These are phyloP conservation scores for Escovopsis weberi DNA, from an alignment of 2,329 filamentous ascomycete species.

Conservation along the genomic window DNA sequence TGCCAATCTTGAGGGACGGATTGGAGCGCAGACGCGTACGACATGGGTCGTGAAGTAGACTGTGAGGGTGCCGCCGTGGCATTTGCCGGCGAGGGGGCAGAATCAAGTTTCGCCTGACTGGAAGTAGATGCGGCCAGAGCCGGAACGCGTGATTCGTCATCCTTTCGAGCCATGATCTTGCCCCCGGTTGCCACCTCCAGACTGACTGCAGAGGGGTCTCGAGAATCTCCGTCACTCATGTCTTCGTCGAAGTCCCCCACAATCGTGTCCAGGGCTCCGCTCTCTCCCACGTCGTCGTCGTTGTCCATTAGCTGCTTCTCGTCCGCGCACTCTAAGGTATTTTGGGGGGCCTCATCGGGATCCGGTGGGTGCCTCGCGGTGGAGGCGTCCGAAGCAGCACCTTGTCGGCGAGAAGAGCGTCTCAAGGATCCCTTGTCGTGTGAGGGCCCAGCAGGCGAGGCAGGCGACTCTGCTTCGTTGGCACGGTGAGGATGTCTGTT, in stretches of 20 bases:
- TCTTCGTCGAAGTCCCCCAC: constrained; percentile 85
- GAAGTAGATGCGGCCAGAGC: constrained; percentile 54
- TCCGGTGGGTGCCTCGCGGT: constrained; percentile 39
- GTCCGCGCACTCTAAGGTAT: constrained; percentile 80
- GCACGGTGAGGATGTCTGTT: constrained; percentile 28
- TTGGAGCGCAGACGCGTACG: constrained; percentile 75
- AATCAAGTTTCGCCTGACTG: constrained; percentile 17
- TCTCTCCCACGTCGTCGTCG: constrained; percentile 43
- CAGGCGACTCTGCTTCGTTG: constrained; percentile 26
- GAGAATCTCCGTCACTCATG: constrained; percentile 49
- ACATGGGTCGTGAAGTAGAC: constrained; percentile 52
- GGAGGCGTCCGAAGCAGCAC: constrained; percentile 36
- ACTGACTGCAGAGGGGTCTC: constrained; percentile 74
- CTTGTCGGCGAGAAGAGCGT: constrained; percentile 48
- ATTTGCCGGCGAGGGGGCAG: no score
- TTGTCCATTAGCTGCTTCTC: constrained; percentile 71
- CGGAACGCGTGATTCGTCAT: constrained; percentile 75
- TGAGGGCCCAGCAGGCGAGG: constrained; percentile 32
- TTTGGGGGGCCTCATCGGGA: constrained; percentile 43
- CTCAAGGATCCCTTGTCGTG: constrained; percentile 45
- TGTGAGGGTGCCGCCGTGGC: constrained; percentile 32
- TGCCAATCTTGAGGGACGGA: constrained; percentile 86
- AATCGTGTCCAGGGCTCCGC: constrained; percentile 62
- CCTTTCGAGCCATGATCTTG: constrained; percentile 79
- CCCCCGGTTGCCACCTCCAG: constrained; percentile 78